Evolutionary conservation across 495 filamentous ascomycete genomes (phyloP).

Genomic region (Oleoguttula mirabilis): DNA sequence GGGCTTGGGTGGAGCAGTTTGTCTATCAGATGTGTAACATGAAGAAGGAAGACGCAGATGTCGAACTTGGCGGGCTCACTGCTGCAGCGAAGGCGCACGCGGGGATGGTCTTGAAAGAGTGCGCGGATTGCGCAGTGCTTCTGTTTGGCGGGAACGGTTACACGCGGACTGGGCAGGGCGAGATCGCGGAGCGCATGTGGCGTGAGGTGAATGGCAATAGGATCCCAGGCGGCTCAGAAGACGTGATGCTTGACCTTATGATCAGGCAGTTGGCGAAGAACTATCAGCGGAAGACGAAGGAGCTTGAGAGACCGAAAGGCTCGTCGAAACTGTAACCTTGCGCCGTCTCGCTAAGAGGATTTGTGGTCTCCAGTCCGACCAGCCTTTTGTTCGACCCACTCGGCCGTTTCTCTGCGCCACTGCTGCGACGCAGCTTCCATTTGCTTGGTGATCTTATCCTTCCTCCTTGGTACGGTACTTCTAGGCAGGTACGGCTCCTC

Average conservation of each 20-base stretch:
- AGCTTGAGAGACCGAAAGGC: conserved; percentile 35
- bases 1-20: conserved; percentile 65
- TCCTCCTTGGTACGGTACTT: no score
- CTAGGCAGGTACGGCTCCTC: no score
- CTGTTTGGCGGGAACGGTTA: conserved; percentile 65
- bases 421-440: no score
- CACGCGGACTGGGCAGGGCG: conserved; percentile 55
- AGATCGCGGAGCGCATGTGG: conserved; percentile 52
- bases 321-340: conserved; percentile 26
- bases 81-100: conserved; percentile 59
- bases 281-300: conserved; percentile 50
- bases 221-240: conserved; percentile 51
- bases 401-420: no score
- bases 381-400: no score
- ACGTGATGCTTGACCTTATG: conserved; percentile 61
- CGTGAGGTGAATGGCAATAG: conserved; percentile 17
- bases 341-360: no score
- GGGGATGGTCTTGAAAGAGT: conserved; percentile 53
- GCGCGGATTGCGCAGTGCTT: conserved; percentile 53
- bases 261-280: conserved; percentile 63
- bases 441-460: no score
- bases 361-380: no score
- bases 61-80: conserved; percentile 55
- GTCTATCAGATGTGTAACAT: conserved; percentile 56
- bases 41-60: conserved; percentile 49